Evolutionary conservation across 2,329 filamentous ascomycete genomes (phyloP), one percentile per base, ranked within the genome.

Genomic region (Magnaporthiopsis incrustans): DNA sequence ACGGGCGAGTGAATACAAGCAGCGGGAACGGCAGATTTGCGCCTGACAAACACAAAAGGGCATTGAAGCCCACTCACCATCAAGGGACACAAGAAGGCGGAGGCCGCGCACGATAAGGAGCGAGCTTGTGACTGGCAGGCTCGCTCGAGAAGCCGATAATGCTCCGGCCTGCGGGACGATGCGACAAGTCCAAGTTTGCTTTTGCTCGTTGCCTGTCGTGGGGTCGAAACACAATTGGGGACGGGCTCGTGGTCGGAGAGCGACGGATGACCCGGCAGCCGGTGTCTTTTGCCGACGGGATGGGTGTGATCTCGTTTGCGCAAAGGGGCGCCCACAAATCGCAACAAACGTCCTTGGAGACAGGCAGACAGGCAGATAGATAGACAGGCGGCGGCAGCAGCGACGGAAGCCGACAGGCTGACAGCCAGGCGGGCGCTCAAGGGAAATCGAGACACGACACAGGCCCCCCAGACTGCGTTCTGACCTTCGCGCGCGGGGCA

Each of bases 61-160:
- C 26, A 59, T 56, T 56, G 35, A 33, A 11, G 30, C 25, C 30
- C 8, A 58, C 63, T 61, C n/a, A 64, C 63, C 63, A 64, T 64
- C 63, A 64, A 64, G 59, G 63, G 35, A 57, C 62, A 50, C 56
- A 32, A 59, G 33, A 26, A 38, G 57, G 26, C 57, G 25, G n/a
- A 50, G 5, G 44, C 44, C 22, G 15, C 15, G n/a, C 44, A 25
- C 6, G 44, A 53, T 53, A 25, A 25, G n/a, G 44, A 53, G 44
- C 44, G 44, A 53, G 44, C 44, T 25, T 53, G 44, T 53, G 44
- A 53, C 44, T 53, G 44, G 44, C 38, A 44, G 38, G 33, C 38
- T 50, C 38, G 44, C 44, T 53, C 44, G 44, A 7, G 18, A 53
- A 53, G 44, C 44, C 44, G 22, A 53, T 53, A 53, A 53, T 53